phyloP scores from a whole-genome alignment of 164 flowering plant genomes.

The Warburgia ugandensis region DNA sequence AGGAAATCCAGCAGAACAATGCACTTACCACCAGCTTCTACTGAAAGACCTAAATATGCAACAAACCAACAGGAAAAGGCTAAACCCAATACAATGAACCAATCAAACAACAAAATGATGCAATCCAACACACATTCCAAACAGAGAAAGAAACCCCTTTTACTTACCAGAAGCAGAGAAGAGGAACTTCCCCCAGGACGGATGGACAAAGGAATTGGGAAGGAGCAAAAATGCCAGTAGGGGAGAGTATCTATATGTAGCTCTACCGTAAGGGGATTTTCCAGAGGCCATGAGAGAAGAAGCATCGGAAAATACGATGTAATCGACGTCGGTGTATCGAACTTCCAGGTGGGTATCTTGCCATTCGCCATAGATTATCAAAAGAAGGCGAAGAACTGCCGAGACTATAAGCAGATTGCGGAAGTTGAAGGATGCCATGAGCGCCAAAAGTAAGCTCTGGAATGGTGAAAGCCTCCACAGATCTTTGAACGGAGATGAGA shows the following conservation, averaged over 20 bases:
- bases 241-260: conserved; percentile 86
- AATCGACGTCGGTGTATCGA: conserved; percentile 86
- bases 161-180: conserved; percentile 80
- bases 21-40: no score
- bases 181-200: conserved; percentile 78
- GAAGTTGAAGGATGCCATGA: no score
- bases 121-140: not conserved
- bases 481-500: no score
- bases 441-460: no score
- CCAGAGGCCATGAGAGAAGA: conserved; percentile 66
- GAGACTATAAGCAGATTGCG: conserved; percentile 45
- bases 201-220: conserved; percentile 74
- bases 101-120: not conserved
- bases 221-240: conserved; percentile 68
- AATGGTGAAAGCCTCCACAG: no score
- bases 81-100: not conserved
- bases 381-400: conserved; percentile 42
- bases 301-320: conserved; percentile 89
- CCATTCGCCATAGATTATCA: conserved; percentile 89
- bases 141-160: not conserved
- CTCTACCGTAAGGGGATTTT: conserved; percentile 65
- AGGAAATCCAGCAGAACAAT: not conserved
- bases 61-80: not conserved
- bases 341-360: conserved; percentile 93
- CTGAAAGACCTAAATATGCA: not conserved